These are phyloP conservation scores for Acaromyces ingoldii DNA, from an alignment of 1,284 basidiomycete species.

Conservation along the genomic window DNA sequence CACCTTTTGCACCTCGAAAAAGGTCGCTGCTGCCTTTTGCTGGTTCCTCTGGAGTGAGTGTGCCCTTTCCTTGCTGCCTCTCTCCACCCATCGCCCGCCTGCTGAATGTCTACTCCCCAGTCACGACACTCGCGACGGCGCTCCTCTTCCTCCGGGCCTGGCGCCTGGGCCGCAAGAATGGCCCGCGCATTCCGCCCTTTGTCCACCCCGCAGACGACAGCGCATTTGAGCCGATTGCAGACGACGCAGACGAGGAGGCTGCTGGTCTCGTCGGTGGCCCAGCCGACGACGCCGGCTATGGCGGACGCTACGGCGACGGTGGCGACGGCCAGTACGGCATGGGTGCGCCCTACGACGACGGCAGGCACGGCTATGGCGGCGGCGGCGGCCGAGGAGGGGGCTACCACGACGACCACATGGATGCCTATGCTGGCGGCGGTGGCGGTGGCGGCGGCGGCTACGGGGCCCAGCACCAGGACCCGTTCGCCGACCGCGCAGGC, in stretches of 20 bases:
- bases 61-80: too few relatives aligned
- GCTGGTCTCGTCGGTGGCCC: slow-evolving; percentile 13
- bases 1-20: slow-evolving; percentile 40
- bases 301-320: slow-evolving; percentile 10
- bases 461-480: slow-evolving; percentile 24
- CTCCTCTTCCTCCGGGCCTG: slow-evolving; percentile 39
- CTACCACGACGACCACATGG: slow-evolving; percentile 10
- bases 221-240: slow-evolving; percentile 35
- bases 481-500: slow-evolving; percentile 14
- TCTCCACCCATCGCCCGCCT: too few relatives aligned
- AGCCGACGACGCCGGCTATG: neutral
- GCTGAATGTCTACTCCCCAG: too few relatives aligned
- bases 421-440: slow-evolving; percentile 15
- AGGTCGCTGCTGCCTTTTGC: slow-evolving; percentile 38
- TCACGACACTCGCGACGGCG: slow-evolving; percentile 26
- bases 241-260: slow-evolving; percentile 19
- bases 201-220: slow-evolving; percentile 37
- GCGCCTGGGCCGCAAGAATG: slow-evolving; percentile 41
- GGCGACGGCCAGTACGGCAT: slow-evolving; percentile 11
- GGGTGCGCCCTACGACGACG: slow-evolving; percentile 6
- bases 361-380: slow-evolving; percentile 23
- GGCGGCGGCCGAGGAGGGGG: slow-evolving; percentile 6
- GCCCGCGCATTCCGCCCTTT: slow-evolving; percentile 42
- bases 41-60: slow-evolving; percentile 34
- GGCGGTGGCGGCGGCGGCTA: neutral